A percentile compares a stretch with the other conserved stretches of the same genome.
Conservation (phyloP, 495 filamentous ascomycete species). For the Pseudomonodictys pantanalensis region DNA sequence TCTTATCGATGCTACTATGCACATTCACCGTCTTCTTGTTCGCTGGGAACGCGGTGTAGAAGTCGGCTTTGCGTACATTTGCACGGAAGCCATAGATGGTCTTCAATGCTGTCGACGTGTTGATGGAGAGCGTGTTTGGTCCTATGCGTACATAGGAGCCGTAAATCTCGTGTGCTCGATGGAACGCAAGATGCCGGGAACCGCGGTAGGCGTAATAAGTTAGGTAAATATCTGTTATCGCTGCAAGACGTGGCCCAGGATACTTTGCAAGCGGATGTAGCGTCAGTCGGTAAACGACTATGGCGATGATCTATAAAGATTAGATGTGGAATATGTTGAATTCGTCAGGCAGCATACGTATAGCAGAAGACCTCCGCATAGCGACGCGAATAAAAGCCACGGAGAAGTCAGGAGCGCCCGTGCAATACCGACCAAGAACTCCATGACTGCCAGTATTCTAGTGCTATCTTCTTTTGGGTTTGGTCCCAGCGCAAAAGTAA, state of each 20-base stretch:
- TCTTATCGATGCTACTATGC: constrained; percentile 58
- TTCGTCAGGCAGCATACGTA: constrained; percentile 10
- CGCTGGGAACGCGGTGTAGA: constrained; percentile 62
- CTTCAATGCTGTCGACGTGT: constrained; percentile 55
- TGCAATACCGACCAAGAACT: too few species aligned
- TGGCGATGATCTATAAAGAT: constrained; percentile 1
- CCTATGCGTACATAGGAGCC: constrained; percentile 55
- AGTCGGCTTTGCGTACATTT: constrained; percentile 62
- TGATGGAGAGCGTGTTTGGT: constrained; percentile 60
- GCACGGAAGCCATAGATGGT: constrained; percentile 59
- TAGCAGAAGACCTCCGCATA: constrained; percentile 7
- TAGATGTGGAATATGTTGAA: not conserved
- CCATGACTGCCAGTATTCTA: too few species aligned
- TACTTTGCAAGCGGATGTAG: constrained; percentile 38
- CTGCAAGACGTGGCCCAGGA: constrained; percentile 35
- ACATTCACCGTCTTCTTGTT: constrained; percentile 55
- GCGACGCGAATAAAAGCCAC: too few species aligned
- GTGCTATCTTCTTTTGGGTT: too few species aligned
- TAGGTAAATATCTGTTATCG: constrained; percentile 32
- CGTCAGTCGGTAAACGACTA: constrained; percentile 32
- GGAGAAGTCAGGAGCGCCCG: too few species aligned
- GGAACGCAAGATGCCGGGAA: constrained; percentile 30
- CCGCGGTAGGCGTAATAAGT: constrained; percentile 36
- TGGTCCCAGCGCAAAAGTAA: too few species aligned
- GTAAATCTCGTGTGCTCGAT: constrained; percentile 28